Conservation (phyloP, 1,139 yeast genomes). For the Hemisphaericaspora xylofermentans region DNA sequence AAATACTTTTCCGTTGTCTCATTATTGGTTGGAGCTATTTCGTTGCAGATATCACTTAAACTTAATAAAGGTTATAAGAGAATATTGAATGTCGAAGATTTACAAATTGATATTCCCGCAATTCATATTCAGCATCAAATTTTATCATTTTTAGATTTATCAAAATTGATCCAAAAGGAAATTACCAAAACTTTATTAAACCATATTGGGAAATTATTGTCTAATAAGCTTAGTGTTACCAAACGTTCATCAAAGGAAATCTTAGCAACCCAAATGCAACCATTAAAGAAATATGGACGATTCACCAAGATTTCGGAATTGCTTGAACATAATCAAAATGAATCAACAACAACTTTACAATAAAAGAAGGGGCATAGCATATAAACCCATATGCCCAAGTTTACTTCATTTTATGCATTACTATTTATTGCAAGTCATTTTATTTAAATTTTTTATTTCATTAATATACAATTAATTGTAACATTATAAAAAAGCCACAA, state of each 20-base stretch:
- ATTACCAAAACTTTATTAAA: slow-evolving; percentile 51
- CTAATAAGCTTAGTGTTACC: slow-evolving; percentile 47
- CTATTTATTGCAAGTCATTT: neutral
- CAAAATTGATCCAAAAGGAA: slow-evolving; percentile 50
- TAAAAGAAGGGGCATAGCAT: too few species aligned
- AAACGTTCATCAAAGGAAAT: slow-evolving; percentile 16
- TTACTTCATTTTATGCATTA: neutral
- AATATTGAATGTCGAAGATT: slow-evolving; percentile 60
- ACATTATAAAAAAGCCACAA: too few species aligned
- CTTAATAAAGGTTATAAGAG: slow-evolving; percentile 55
- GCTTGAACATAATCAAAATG: neutral
- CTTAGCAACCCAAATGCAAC: slow-evolving; percentile 21
- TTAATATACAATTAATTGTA: slow-evolving; percentile 1
- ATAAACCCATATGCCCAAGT: too few species aligned
- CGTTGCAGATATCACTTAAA: slow-evolving; percentile 56
- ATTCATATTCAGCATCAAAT: slow-evolving; percentile 48
- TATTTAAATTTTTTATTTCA: neutral
- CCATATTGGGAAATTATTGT: slow-evolving; percentile 59
- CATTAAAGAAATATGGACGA: slow-evolving; percentile 27
- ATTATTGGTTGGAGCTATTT: slow-evolving; percentile 46
- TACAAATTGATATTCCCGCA: slow-evolving; percentile 54
- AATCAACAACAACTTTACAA: neutral
- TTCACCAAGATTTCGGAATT: slow-evolving; percentile 20
- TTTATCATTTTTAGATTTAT: slow-evolving; percentile 54
- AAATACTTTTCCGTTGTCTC: slow-evolving; percentile 55